Evolutionary conservation across 306 rosid species (phyloP).

Genomic region (Herpetospermum pedunculosum): DNA sequence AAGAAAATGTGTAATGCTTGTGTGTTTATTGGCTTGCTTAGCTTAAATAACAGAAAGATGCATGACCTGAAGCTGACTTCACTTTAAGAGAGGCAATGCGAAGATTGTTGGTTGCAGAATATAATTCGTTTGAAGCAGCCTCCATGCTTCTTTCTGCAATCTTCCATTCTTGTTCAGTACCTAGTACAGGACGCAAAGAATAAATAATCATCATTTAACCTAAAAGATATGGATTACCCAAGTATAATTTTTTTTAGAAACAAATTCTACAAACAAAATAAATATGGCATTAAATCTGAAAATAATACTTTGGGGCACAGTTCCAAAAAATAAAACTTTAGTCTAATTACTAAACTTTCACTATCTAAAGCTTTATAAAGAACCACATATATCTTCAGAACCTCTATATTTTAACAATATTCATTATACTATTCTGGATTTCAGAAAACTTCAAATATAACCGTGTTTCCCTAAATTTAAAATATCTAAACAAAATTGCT

Average conservation of each 20-base stretch:
- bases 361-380: background rate
- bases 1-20: constrained; percentile 9
- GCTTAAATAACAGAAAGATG: constrained; percentile 4
- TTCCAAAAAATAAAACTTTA: background rate
- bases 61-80: constrained; percentile 79
- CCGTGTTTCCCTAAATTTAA: background rate
- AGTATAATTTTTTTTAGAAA: background rate
- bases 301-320: background rate
- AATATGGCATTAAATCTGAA: background rate
- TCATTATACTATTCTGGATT: background rate
- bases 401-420: background rate
- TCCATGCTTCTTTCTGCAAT: constrained; percentile 76
- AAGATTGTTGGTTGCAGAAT: constrained; percentile 63
- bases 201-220: background rate
- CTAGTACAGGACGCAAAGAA: constrained; percentile 33
- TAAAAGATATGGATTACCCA: background rate
- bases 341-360: background rate
- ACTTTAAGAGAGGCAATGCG: constrained; percentile 64
- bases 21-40: background rate
- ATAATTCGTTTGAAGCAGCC: constrained; percentile 71
- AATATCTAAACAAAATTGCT: background rate
- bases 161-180: constrained; percentile 95
- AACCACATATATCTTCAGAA: background rate
- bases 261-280: background rate
- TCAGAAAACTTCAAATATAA: background rate